Evolutionary conservation across 1,139 yeast species (phyloP), one percentile per base, ranked within the genome.

Genomic region (Blastobotrys apis): DNA sequence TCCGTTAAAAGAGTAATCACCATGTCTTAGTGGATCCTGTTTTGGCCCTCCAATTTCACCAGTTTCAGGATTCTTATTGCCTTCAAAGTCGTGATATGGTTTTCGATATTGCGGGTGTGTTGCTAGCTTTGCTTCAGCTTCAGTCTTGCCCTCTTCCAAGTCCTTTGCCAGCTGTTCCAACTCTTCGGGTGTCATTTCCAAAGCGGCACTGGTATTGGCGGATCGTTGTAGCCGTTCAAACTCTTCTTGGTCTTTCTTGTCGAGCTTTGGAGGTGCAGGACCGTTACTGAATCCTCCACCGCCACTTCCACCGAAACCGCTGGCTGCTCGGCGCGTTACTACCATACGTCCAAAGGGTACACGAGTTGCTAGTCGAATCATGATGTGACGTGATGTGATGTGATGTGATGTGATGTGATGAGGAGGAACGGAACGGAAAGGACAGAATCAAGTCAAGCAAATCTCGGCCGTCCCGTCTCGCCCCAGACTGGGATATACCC

Each of bases 31-130:
- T 0, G 99, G 99, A 59, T 94, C 97, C 64, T 92, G 97, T 59
- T 94, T 94, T n/a, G 99, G 99, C 0, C 98, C 99, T 33, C 96
- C 96, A 26, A 82, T 72, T 65, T 94, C 99, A 1, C 98, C 98
- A 1, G 97, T 90, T 47, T 73, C 74, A 0, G 99, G 99, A 59
- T 92, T 92, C 29, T 75, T 80, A 49, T 90, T 92, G 1, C 99
- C 99, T 65, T 90, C 97, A 59, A 92, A 92, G 57, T 94, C 99
- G 0, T 96, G 95, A 45, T 87, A 81, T 3, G 88, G 83, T 63
- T 82, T 80, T 62, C 81, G 74, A 53, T 73, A 78, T 50, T 80
- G 84, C 1, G 90, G 82, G 23, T 85, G 82, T 54, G 81, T 75
- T 8, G 75, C 71, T 2, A 85, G 86, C 32, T 79, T 74, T 13